These are phyloP conservation scores for Aschersonia sp. DNA, from an alignment of 2,329 filamentous ascomycete genomes.

Conservation along the genomic window DNA sequence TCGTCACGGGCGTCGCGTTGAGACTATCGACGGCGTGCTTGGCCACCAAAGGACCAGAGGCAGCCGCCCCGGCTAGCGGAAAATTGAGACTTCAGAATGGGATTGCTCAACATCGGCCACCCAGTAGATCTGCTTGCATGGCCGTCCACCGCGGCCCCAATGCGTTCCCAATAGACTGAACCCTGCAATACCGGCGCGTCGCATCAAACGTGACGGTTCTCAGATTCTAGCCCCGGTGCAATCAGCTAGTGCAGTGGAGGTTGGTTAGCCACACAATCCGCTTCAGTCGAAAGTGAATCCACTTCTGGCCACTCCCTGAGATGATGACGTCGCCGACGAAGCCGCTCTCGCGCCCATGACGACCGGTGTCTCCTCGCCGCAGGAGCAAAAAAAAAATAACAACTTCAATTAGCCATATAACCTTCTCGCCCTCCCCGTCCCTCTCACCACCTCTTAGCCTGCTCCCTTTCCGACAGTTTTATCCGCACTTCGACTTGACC, in stretches of 20 bases:
- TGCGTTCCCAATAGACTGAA: neutral
- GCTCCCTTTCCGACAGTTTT: neutral
- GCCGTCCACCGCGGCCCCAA: neutral
- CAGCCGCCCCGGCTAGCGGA: no score
- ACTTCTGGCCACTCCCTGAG: neutral
- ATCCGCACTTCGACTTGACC: neutral
- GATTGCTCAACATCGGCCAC: neutral
- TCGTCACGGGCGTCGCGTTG: neutral
- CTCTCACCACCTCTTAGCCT: neutral
- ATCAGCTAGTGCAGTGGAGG: neutral
- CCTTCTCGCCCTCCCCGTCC: slow-evolving; percentile 3
- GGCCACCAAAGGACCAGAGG: no score
- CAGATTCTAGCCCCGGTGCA: neutral
- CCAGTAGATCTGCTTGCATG: neutral
- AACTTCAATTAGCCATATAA: slow-evolving; percentile 6
- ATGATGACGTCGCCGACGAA: slow-evolving; percentile 9
- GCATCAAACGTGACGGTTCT: neutral
- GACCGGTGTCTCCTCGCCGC: slow-evolving; percentile 1
- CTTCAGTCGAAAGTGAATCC: neutral
- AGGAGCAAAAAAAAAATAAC: neutral
- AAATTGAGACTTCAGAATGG: no score
- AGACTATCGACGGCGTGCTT: no score
- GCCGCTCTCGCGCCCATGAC: slow-evolving; percentile 3
- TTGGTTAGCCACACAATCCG: neutral
- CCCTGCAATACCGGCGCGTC: neutral